These are phyloP conservation scores for Tylopilus cervinicoccineus DNA, from an alignment of 768 basidiomycete species.

Conservation along the genomic window DNA sequence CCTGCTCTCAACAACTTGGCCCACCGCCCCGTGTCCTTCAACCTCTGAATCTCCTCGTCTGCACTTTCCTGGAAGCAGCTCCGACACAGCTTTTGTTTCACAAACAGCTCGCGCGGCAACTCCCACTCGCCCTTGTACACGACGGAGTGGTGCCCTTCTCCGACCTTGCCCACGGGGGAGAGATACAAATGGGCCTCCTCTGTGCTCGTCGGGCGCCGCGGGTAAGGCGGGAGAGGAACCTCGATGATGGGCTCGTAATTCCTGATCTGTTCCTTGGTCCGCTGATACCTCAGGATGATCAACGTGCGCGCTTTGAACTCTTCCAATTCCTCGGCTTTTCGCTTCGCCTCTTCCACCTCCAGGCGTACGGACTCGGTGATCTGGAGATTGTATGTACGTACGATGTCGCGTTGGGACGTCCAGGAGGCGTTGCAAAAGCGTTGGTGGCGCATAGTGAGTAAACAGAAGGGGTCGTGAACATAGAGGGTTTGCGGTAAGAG, in stretches of 20 bases:
- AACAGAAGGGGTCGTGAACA: conserved; percentile 42
- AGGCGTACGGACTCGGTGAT: conserved; percentile 1
- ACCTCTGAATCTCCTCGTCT: conserved; percentile 14
- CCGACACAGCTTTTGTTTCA: conserved; percentile 34
- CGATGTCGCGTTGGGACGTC: conserved; percentile 29
- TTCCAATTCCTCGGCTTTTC: conserved; percentile 8
- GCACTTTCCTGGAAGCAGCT: conserved; percentile 36
- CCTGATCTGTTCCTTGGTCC: conserved; percentile 19
- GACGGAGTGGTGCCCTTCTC: conserved; percentile 49
- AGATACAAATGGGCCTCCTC: conserved; percentile 50
- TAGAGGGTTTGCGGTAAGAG: conserved; percentile 38
- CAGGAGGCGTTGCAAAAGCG: conserved; percentile 16
- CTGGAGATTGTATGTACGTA: conserved; percentile 30
- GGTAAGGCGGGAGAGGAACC: conserved; percentile 28
- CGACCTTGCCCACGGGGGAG: conserved; percentile 33
- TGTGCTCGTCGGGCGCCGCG: conserved; percentile 15
- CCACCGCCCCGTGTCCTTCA: conserved; percentile 25
- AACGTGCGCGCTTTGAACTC: conserved; percentile 13
- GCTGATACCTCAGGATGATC: conserved; percentile 21
- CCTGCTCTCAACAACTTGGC: conserved; percentile 12
- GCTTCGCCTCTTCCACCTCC: conserved; percentile 1
- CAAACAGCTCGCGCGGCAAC: conserved; percentile 41
- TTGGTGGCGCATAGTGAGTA: conserved; percentile 22
- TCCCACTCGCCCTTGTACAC: conserved; percentile 52
- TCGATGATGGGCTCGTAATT: conserved; percentile 26